phyloP scores from a whole-genome alignment of 2,329 filamentous ascomycete species.

The Fusarium floridanum region DNA sequence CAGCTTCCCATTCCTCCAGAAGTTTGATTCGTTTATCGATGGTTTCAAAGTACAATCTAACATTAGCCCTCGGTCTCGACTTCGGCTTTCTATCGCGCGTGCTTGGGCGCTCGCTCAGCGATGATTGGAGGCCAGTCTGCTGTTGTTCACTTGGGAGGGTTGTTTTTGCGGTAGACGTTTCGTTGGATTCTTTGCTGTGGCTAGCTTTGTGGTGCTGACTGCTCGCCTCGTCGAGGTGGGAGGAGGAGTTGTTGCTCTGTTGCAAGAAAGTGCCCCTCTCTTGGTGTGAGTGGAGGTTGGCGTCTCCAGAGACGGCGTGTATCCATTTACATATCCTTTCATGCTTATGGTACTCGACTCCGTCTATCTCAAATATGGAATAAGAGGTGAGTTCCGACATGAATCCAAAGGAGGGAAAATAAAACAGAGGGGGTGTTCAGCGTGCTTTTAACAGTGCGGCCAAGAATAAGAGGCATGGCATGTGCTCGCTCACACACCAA shows the following conservation, averaged over 20 bases:
- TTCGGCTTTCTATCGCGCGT: background rate
- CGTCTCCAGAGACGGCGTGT: background rate
- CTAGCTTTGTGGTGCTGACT: background rate
- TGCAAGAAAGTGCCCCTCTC: background rate
- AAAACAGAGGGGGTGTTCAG: background rate
- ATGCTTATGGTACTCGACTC: background rate
- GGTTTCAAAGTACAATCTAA: background rate
- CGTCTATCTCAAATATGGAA: background rate
- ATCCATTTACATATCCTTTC: background rate
- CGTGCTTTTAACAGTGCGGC: background rate
- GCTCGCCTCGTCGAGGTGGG: background rate
- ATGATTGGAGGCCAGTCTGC: background rate
- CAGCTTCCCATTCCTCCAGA: background rate
- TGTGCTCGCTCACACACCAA: background rate
- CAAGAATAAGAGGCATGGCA: background rate
- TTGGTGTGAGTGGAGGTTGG: background rate
- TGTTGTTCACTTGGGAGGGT: background rate
- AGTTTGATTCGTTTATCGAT: background rate
- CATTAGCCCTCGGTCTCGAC: background rate
- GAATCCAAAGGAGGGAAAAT: background rate
- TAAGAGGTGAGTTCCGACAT: background rate
- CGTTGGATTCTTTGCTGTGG: background rate
- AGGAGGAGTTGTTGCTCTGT: background rate
- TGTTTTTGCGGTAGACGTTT: background rate
- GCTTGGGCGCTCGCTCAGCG: background rate